Conservation (phyloP, 148 eudicot species). For the Rhododendron ovatum region DNA sequence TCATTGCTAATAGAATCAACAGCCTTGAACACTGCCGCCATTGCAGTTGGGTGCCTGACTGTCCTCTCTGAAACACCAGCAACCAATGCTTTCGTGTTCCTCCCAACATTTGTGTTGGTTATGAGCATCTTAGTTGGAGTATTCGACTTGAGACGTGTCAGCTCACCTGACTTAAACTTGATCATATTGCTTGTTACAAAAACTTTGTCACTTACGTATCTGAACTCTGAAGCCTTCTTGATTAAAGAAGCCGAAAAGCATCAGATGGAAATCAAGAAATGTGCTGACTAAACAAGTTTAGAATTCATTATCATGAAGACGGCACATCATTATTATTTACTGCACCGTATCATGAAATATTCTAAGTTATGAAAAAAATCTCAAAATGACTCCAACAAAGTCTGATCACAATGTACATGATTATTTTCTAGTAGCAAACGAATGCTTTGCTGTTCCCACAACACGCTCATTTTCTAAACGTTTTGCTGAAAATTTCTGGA, state of each 20-base stretch:
- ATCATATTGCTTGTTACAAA: slow-evolving; percentile 79
- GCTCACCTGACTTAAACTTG: slow-evolving; percentile 72
- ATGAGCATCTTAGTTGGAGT: slow-evolving; percentile 79
- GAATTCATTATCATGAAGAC: neutral
- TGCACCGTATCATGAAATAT: neutral
- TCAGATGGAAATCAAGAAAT: neutral
- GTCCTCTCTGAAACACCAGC: slow-evolving; percentile 83
- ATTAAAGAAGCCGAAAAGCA: neutral
- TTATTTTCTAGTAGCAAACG: neutral
- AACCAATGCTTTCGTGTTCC: slow-evolving; percentile 93
- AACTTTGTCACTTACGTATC: neutral
- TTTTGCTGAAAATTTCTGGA: neutral
- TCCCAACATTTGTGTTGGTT: slow-evolving; percentile 86
- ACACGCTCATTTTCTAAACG: neutral
- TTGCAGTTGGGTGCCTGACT: slow-evolving; percentile 58
- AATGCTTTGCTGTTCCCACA: neutral
- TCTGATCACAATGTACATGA: neutral
- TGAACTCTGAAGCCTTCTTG: neutral
- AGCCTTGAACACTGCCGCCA: slow-evolving; percentile 77
- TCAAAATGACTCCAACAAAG: neutral
- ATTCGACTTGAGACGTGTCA: slow-evolving; percentile 62
- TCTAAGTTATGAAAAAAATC: neutral
- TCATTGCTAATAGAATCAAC: slow-evolving; percentile 90
- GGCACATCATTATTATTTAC: neutral
- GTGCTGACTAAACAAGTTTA: neutral